A percentile compares a stretch with the other conserved stretches of the same genome.
Conservation (phyloP, 805 yeast genomes). For the Nakazawaea pomicola region DNA sequence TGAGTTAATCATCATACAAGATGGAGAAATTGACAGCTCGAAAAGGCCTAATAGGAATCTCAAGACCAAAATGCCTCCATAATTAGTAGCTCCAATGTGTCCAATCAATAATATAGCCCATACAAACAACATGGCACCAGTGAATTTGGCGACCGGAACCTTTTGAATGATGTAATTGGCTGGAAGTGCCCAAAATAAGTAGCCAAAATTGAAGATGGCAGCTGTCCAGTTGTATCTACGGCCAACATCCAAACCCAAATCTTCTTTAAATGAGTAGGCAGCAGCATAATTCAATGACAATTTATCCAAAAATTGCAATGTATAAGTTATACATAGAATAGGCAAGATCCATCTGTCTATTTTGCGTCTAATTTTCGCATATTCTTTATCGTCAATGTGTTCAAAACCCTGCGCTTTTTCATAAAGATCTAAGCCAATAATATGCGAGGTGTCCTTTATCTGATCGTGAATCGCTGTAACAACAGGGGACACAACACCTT, state of each 20-base stretch:
- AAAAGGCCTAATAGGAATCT: slow-evolving; percentile 46
- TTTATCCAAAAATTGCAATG: slow-evolving; percentile 59
- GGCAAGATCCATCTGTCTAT: slow-evolving; percentile 49
- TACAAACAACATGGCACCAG: slow-evolving; percentile 29
- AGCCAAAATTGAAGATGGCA: slow-evolving; percentile 59
- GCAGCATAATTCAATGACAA: slow-evolving; percentile 46
- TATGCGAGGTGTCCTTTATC: slow-evolving; percentile 9
- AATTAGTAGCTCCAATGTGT: slow-evolving; percentile 40
- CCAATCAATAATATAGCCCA: slow-evolving; percentile 48
- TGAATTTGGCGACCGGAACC: slow-evolving; percentile 31
- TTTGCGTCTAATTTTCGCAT: slow-evolving; percentile 39
- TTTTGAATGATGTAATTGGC: slow-evolving; percentile 31
- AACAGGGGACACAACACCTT: slow-evolving; percentile 8
- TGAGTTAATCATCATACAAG: slow-evolving; percentile 30
- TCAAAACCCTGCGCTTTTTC: slow-evolving; percentile 38
- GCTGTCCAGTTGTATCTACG: slow-evolving; percentile 49
- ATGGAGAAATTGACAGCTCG: slow-evolving; percentile 31
- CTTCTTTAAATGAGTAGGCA: slow-evolving; percentile 44
- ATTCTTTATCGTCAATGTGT: slow-evolving; percentile 36
- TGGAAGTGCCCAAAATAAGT: slow-evolving; percentile 53
- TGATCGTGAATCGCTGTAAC: slow-evolving; percentile 6
- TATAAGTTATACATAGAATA: slow-evolving; percentile 41
- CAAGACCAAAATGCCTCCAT: slow-evolving; percentile 40
- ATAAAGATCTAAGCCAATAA: slow-evolving; percentile 28
- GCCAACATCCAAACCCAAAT: slow-evolving; percentile 37